phyloP scores from a whole-genome alignment of 2,329 filamentous ascomycete species.

The Trichoderma simmonsii region DNA sequence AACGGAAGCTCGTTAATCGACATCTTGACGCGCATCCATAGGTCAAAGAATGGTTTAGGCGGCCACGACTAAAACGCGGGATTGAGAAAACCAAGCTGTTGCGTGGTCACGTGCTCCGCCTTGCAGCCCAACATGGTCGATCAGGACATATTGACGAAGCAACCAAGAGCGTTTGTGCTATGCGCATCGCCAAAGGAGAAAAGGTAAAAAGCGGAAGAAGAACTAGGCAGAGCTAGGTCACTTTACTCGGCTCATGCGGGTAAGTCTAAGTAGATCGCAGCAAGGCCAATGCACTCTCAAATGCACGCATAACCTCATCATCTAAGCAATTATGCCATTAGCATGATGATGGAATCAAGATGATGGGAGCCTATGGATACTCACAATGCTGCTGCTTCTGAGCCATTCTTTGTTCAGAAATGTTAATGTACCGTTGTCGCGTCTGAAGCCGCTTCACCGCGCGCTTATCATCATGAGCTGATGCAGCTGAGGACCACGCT shows the following conservation, averaged over 20 bases:
- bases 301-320: slow-evolving; percentile 58
- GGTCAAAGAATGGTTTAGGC: background rate
- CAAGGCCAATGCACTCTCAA: slow-evolving; percentile 59
- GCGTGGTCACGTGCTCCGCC: background rate
- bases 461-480: slow-evolving; percentile 70
- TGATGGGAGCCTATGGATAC: slow-evolving; percentile 28
- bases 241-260: background rate
- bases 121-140: background rate
- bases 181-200: background rate
- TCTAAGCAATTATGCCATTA: slow-evolving; percentile 29
- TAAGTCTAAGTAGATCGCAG: slow-evolving; percentile 37
- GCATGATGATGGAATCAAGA: background rate
- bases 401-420: slow-evolving; percentile 68
- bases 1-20: slow-evolving; percentile 15
- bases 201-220: background rate
- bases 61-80: background rate
- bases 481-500: slow-evolving; percentile 72
- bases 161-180: background rate
- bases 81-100: background rate
- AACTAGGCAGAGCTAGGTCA: background rate
- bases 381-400: slow-evolving; percentile 78
- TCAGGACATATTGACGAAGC: background rate
- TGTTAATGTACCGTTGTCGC: slow-evolving; percentile 69
- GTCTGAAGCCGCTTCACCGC: slow-evolving; percentile 79
- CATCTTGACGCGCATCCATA: background rate